Evolutionary conservation across 2,329 filamentous ascomycete genomes (phyloP), one percentile per base, ranked within the genome.

Genomic region (Pyrenophora graminea): DNA sequence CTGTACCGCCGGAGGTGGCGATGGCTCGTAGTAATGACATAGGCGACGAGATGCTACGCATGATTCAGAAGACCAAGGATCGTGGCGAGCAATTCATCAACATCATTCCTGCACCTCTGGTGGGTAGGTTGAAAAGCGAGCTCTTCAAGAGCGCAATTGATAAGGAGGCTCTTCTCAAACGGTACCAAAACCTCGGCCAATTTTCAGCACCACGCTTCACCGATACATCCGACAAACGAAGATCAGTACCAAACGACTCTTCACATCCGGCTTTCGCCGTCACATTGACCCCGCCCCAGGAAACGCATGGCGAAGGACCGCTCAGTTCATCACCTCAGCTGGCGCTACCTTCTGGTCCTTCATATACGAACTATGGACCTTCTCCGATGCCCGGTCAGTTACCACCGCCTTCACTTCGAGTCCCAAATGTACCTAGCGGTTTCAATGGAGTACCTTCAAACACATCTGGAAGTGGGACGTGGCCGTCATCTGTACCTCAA

Each of bases 71-170:
- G 2, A 43, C 25, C 15, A 55, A 13, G 12, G 27, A 15, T 23
- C 27, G 43, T 25, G 45, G 34, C 2, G 38, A 51, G 4, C 42
- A 56, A 7, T 53, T 13, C n/a, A 57, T 68, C 40, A 59, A 50
- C 5, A 23, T 51, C 7, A 58, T 69, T 6, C 62, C 63, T 32
- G 5, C 18, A 30, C 54, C 61, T 8, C 30, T 69, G 6, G 42
- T 59, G 8, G 59, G 58, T 5, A 59, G 43, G 46, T 45, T 62
- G 54, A 67, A 58, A 19, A 63, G 63, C 10, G 58, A 46, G 31
- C 34, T 62, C 3, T 68, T 68, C 21, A 44, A 57, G 30, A 38
- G 48, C 13, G 54, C 63, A 3, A 50, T 19, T 12, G 55, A 51
- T 7, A 52, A 25, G 45, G 15, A 40, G 3, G 37, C 39, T 10